Evolutionary conservation across 148 eudicot species (phyloP).

Genomic region (Amaranthus cruentus): DNA sequence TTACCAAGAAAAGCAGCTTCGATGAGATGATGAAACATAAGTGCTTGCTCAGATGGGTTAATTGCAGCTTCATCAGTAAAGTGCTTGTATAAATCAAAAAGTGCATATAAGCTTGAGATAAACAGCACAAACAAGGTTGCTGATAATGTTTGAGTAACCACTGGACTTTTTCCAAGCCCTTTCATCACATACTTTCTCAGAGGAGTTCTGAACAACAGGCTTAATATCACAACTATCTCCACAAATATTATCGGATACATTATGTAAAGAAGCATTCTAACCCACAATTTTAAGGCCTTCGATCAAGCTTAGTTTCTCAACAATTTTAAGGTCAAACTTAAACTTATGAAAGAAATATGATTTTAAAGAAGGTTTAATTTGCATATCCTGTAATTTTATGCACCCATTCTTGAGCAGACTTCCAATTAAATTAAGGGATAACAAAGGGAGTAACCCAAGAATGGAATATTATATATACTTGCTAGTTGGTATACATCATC

Average conservation of each 20-base stretch:
- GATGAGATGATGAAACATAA: conserved; percentile 52
- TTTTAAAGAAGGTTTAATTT: background rate
- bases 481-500: too few relatives aligned
- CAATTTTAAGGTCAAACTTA: background rate
- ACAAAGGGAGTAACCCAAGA: conserved; percentile 12
- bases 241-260: conserved; percentile 38
- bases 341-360: background rate
- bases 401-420: background rate
- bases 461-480: conserved; percentile 8
- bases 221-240: conserved; percentile 38
- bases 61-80: conserved; percentile 22
- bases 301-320: background rate
- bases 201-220: conserved; percentile 47
- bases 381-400: too few relatives aligned
- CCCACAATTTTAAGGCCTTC: background rate
- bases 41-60: conserved; percentile 63
- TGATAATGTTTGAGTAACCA: conserved; percentile 41
- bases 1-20: conserved; percentile 64
- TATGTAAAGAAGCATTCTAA: conserved; percentile 38
- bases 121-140: conserved; percentile 44
- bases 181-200: conserved; percentile 36
- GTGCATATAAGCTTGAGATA: conserved; percentile 34
- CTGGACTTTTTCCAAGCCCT: conserved; percentile 46
- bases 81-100: conserved; percentile 32
- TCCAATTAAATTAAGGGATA: conserved; percentile 17